Conservation (phyloP, 805 yeast genomes). For the Candida yuanshanica region DNA sequence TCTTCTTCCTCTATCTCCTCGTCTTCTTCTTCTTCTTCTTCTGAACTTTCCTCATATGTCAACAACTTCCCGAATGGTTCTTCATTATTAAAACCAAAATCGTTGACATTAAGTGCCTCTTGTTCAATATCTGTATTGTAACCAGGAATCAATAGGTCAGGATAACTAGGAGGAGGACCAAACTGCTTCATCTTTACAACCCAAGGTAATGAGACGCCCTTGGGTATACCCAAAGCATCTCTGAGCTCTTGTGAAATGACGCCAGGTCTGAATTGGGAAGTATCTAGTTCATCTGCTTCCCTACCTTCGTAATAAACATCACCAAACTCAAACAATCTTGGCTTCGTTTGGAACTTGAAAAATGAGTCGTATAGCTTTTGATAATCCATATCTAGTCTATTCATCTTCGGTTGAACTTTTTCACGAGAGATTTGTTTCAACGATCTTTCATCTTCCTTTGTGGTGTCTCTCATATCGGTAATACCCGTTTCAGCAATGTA, state of each 20-base stretch:
- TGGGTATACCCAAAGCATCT: conserved; percentile 62
- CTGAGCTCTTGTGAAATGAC: conserved; percentile 53
- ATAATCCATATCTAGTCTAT: conserved; percentile 80
- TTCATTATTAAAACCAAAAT: conserved; percentile 10
- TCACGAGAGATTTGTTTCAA: conserved; percentile 74
- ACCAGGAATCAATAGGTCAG: conserved; percentile 54
- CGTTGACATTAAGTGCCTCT: conserved; percentile 27
- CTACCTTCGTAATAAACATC: conserved; percentile 77
- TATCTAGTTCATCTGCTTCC: conserved; percentile 43
- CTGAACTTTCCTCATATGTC: conserved; percentile 20
- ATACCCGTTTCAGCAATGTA: conserved; percentile 82
- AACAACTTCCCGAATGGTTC: conserved; percentile 29
- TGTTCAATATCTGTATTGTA: conserved; percentile 37
- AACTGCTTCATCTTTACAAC: conserved; percentile 53
- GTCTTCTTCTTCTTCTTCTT: conserved; percentile 20
- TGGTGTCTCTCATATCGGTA: conserved; percentile 71
- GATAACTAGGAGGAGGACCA: conserved; percentile 86
- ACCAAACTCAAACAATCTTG: conserved; percentile 63
- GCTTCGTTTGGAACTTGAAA: conserved; percentile 74
- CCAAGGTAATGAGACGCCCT: conserved; percentile 63
- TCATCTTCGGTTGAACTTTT: conserved; percentile 85
- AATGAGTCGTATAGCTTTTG: conserved; percentile 79
- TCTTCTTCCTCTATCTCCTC: conserved; percentile 18
- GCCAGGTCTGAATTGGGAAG: conserved; percentile 57
- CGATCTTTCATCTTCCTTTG: conserved; percentile 42